These are phyloP conservation scores for Sisymbrium irio DNA, from an alignment of 345 rosid species.

Conservation along the genomic window DNA sequence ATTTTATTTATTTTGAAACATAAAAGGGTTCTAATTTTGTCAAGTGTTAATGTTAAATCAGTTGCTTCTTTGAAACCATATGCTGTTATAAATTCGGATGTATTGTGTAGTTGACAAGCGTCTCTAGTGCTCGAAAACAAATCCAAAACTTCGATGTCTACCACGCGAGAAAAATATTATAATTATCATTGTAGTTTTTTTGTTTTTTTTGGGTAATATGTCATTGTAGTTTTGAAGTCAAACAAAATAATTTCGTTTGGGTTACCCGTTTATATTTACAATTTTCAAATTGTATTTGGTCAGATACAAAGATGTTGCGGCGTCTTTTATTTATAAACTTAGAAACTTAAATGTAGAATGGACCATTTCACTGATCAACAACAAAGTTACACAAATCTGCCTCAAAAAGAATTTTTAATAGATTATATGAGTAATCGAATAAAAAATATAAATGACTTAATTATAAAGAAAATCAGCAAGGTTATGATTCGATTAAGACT, in stretches of 20 bases:
- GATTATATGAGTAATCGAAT: not conserved
- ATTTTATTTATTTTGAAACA: no score
- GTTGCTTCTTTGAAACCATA: not conserved
- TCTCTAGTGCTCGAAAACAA: not conserved
- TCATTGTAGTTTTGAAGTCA: not conserved
- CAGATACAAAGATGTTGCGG: not conserved
- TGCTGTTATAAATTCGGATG: not conserved
- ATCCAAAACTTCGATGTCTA: not conserved
- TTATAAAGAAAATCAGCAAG: slow-evolving; percentile 17
- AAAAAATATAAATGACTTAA: not conserved
- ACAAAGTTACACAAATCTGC: not conserved
- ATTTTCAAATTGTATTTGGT: not conserved
- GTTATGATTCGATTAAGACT: slow-evolving; percentile 33
- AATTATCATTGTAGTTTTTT: no score
- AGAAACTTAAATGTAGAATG: not conserved
- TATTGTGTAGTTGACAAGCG: not conserved
- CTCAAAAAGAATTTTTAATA: not conserved
- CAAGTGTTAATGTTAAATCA: not conserved
- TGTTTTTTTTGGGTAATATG: no score
- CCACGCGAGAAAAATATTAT: not conserved
- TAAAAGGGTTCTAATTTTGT: not conserved
- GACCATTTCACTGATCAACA: not conserved
- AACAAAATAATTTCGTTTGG: not conserved
- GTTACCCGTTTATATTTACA: not conserved
- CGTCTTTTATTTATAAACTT: not conserved